phyloP scores from a whole-genome alignment of 768 basidiomycete species.

The Fomitopsis pulvina region DNA sequence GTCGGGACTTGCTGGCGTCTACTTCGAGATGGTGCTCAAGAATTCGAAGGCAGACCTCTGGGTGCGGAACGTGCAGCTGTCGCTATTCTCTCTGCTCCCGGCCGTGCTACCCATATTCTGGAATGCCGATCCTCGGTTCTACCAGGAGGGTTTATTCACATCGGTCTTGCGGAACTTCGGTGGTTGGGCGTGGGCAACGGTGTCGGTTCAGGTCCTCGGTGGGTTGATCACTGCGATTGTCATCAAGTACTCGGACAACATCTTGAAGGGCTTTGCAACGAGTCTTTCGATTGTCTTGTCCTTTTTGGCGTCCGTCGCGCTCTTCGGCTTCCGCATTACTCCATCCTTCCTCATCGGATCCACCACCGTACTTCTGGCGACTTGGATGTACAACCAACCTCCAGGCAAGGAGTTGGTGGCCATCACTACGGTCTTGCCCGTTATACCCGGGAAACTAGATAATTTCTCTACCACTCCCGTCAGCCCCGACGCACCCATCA shows the following conservation, averaged over 20 bases:
- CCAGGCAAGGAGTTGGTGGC: constrained; percentile 31
- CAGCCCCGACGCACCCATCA: constrained; percentile 46
- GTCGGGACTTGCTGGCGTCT: constrained; percentile 93
- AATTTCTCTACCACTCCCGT: constrained; percentile 37
- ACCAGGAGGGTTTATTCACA: constrained; percentile 26
- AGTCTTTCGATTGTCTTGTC: constrained; percentile 91
- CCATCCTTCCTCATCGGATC: constrained; percentile 82
- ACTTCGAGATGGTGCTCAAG: constrained; percentile 98
- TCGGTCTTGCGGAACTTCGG: constrained; percentile 82
- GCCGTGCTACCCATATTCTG: constrained; percentile 64
- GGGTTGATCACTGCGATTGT: constrained; percentile 90
- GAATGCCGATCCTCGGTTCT: constrained; percentile 30
- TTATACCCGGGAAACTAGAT: constrained; percentile 27
- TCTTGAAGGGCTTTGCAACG: constrained; percentile 92
- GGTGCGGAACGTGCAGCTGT: constrained; percentile 95
- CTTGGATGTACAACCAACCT: constrained; percentile 89
- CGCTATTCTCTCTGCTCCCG: constrained; percentile 88
- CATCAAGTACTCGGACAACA: constrained; percentile 92
- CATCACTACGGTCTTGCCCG: constrained; percentile 27
- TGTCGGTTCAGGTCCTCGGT: constrained; percentile 86
- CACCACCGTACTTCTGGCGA: constrained; percentile 76
- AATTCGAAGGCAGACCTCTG: constrained; percentile 85
- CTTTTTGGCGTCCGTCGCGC: constrained; percentile 84
- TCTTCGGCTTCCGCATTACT: constrained; percentile 88
- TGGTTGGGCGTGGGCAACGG: constrained; percentile 87